phyloP scores from a whole-genome alignment of 805 yeast species.

The Monosporozyma siamensis region DNA sequence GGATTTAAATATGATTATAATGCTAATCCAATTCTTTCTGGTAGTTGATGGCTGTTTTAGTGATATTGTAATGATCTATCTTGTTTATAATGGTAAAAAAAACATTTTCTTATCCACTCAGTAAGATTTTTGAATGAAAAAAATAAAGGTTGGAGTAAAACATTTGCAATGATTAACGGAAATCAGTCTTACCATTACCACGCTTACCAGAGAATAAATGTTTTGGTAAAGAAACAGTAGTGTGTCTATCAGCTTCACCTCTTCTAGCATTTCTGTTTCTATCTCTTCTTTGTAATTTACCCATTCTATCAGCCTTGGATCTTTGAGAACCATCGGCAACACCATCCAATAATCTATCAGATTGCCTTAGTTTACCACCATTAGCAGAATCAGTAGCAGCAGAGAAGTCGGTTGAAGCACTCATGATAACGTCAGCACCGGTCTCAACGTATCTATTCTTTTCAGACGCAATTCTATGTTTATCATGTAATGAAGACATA shows the following conservation, averaged over 20 bases:
- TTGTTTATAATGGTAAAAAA: too few relatives aligned
- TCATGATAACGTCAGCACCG: conserved; percentile 77
- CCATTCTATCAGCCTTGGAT: conserved; percentile 77
- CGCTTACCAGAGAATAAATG: conserved; percentile 95
- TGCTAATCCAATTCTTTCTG: conserved; percentile 1
- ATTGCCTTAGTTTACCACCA: conserved; percentile 43
- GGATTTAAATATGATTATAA: conserved; percentile 1
- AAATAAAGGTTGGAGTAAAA: too few relatives aligned
- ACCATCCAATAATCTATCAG: conserved; percentile 82
- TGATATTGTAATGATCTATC: background rate
- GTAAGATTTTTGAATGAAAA: background rate
- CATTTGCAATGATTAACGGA: conserved; percentile 61
- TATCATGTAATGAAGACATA: conserved; percentile 52
- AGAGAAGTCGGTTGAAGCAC: conserved; percentile 33
- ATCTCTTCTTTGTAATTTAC: conserved; percentile 84
- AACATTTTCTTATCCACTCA: too few relatives aligned
- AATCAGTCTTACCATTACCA: conserved; percentile 86
- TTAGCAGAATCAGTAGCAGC: conserved; percentile 25
- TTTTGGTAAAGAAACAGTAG: conserved; percentile 77
- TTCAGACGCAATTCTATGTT: conserved; percentile 34
- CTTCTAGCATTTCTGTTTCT: conserved; percentile 86
- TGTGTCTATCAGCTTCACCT: conserved; percentile 94
- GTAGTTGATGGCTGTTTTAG: background rate
- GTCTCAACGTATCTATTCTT: conserved; percentile 36
- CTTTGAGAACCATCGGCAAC: conserved; percentile 71